Conservation (phyloP, 1,284 basidiomycete genomes). For the Singerocomus inundabilis region DNA sequence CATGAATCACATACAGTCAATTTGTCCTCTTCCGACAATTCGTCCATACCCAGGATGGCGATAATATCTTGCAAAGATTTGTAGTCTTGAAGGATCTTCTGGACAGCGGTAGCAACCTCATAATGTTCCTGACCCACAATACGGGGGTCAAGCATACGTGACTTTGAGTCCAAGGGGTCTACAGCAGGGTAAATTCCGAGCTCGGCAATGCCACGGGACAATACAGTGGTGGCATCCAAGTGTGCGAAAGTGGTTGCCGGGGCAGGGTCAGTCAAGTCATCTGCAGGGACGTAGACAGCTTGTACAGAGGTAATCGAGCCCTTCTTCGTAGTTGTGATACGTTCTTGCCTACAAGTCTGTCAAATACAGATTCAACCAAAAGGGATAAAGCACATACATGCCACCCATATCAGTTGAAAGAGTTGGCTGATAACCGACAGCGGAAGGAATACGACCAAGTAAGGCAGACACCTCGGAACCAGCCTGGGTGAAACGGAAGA, state of each 20-base stretch:
- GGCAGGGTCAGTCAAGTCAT: constrained; percentile 99
- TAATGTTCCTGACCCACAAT: constrained; percentile 94
- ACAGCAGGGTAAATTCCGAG: constrained; percentile 99
- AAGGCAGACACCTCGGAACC: constrained; percentile 99
- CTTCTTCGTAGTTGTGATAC: constrained; percentile 99
- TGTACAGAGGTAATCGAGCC: constrained; percentile 99
- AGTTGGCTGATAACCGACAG: constrained; percentile 99
- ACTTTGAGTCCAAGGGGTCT: constrained; percentile 99
- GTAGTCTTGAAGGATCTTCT: constrained; percentile 99
- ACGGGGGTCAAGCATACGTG: constrained; percentile 99
- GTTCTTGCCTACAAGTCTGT: constrained; percentile 73
- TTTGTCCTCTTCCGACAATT: constrained; percentile 99
- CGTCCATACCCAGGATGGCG: constrained; percentile 99
- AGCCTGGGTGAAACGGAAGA: constrained; percentile 99
- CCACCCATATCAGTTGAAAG: constrained; percentile 99
- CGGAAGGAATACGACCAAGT: constrained; percentile 99
- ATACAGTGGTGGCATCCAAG: constrained; percentile 98
- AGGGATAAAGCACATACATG: constrained; percentile 67
- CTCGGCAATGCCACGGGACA: constrained; percentile 99
- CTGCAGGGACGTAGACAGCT: constrained; percentile 99
- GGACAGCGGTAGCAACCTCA: constrained; percentile 90
- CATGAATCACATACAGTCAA: constrained; percentile 69
- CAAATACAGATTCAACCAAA: constrained; percentile 8
- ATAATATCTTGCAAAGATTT: constrained; percentile 98
- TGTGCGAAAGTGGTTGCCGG: constrained; percentile 99